Evolutionary conservation across 1,139 yeast species (phyloP), one percentile per base, ranked within the genome.

Genomic region (Pichia kudriavzevii): DNA sequence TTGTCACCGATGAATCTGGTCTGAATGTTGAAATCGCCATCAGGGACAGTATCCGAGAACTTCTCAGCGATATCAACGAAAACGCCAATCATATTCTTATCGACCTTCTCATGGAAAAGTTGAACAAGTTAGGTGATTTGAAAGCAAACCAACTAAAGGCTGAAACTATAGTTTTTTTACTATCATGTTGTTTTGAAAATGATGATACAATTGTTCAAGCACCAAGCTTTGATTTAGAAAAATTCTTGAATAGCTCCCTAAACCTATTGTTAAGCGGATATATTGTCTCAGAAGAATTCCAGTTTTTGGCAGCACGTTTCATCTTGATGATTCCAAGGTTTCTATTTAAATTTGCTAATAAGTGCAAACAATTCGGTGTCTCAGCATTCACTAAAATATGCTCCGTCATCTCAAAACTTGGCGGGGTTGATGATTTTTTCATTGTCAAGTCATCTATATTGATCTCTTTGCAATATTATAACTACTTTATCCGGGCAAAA

Each of bases 1-100:
- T 73, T 54, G 81, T 84, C 6, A 72, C 84, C 5, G 80, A 77
- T 28, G 84, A 81, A 39, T 67, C 83, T 1, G 94, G 87, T 1
- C 63, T 83, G 27, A 61, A 72, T 2, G 61, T 69, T 19, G 66
- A 60, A 7, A 58, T 60, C 10, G 55, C 66, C 5, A 67, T 72
- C 2, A 64, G 91, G 40, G 81, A 76, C 36, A 63, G 77, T 0
- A 54, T 73, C 2, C 56, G 60, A 34, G 83, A 76, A 25, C 64
- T 67, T 18, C 44, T 75, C 15, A 53, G 66, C 1, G 79, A 72
- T 25, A 44, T 72, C 31, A 63, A 66, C 34, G 54, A 55, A 5
- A 27, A 31, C 0, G 76, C 69, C 47, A 61, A 65, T 15, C 40
- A 46, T 7, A 28, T 29, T 1, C 33, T 67, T 1, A 63, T 67